Percentiles rank a stretch among this genome's conserved stretches.
phyloP scores from a whole-genome alignment of 164 flowering plant genomes.

The Annona cherimola region DNA sequence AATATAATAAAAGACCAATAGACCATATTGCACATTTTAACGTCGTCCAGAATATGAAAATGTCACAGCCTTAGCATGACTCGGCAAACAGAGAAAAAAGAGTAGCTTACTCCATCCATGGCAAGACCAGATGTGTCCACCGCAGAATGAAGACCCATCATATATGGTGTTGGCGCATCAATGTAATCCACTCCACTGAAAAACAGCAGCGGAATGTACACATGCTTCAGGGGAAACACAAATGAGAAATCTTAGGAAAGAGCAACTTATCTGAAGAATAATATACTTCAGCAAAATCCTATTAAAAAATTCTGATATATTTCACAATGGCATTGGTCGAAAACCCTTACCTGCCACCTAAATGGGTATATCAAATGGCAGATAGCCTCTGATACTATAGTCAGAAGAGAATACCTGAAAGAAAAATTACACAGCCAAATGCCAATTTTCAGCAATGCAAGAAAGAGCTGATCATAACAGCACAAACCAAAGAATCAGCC shows the following conservation, averaged over 20 bases:
- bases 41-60: background rate
- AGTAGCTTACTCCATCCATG: slow-evolving; percentile 94
- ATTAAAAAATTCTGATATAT: background rate
- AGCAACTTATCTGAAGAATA: slow-evolving; percentile 3
- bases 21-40: background rate
- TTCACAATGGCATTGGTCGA: background rate
- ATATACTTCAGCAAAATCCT: background rate
- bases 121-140: slow-evolving; percentile 81
- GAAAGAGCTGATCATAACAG: background rate
- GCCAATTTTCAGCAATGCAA: background rate
- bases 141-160: slow-evolving; percentile 99
- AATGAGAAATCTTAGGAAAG: slow-evolving; percentile 38
- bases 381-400: slow-evolving; percentile 95
- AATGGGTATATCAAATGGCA: slow-evolving; percentile 96
- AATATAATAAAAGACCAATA: background rate
- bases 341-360: slow-evolving; percentile 82
- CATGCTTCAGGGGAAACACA: slow-evolving; percentile 94
- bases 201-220: slow-evolving; percentile 98
- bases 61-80: background rate
- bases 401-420: slow-evolving; percentile 82
- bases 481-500: background rate
- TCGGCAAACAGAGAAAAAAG: background rate
- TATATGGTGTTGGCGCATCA: slow-evolving; percentile 99
- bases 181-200: slow-evolving; percentile 99
- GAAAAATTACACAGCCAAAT: background rate